phyloP scores from a whole-genome alignment of 2,329 filamentous ascomycete species.

The Aspergillus aculeatus region DNA sequence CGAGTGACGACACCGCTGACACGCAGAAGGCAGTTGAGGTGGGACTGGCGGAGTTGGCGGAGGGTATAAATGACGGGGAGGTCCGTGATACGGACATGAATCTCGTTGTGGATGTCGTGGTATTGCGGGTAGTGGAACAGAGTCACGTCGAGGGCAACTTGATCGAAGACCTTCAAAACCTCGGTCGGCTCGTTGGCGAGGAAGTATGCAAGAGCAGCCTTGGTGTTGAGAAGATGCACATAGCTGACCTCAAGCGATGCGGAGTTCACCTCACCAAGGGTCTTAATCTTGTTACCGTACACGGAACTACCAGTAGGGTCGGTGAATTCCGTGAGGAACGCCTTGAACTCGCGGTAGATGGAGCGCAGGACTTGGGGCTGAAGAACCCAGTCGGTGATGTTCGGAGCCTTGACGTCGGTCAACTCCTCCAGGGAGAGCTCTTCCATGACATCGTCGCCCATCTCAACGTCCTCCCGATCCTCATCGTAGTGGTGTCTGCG shows the following conservation, averaged over 20 bases:
- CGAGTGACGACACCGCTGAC: conserved; percentile 95
- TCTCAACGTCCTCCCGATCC: conserved; percentile 81
- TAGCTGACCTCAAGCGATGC: conserved; percentile 97
- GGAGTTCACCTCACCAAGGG: conserved; percentile 94
- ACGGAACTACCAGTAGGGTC: conserved; percentile 87
- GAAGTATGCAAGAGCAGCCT: conserved; percentile 93
- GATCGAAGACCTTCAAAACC: conserved; percentile 92
- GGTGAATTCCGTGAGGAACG: conserved; percentile 93
- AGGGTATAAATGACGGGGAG: conserved; percentile 93
- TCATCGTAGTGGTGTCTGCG: conserved; percentile 91
- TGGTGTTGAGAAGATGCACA: conserved; percentile 82
- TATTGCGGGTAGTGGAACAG: conserved; percentile 97
- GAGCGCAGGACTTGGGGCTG: conserved; percentile 86
- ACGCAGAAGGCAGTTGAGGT: conserved; percentile 91
- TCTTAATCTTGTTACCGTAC: conserved; percentile 90
- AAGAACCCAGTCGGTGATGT: conserved; percentile 91
- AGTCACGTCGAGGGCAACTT: conserved; percentile 94
- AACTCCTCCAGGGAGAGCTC: conserved; percentile 90
- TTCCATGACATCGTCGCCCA: conserved; percentile 91
- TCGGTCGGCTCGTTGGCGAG: conserved; percentile 93
- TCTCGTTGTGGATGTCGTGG: conserved; percentile 94
- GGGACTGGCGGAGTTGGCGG: conserved; percentile 88
- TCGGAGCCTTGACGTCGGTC: conserved; percentile 88
- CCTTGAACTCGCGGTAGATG: conserved; percentile 95
- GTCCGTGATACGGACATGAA: conserved; percentile 95